Evolutionary conservation across 73 alveolate genomes (phyloP), one percentile per base, ranked within the genome.

Genomic region (Stentor coeruleus): DNA sequence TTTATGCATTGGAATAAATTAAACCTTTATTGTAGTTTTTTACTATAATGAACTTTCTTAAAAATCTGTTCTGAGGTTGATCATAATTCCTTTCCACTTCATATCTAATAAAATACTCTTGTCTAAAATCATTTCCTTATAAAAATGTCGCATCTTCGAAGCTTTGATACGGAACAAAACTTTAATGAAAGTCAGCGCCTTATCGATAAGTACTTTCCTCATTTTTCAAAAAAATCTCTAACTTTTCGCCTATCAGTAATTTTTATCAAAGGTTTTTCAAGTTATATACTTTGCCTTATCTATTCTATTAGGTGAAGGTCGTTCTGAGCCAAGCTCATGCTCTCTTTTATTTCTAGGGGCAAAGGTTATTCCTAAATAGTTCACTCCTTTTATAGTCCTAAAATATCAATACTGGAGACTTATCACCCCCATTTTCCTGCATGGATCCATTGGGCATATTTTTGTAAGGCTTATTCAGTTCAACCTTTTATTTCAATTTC

Each of bases 291-390:
- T 66, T 20, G 49, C 1, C 42, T 66, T 66, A 26, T 20, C 37
- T 26, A 14, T 66, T 1, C 39, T 66, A 20, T 66, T 20, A 66
- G 39, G 66, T 49, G 66, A 20, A 49, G 66, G 20, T 20, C 66
- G 28, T 1, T 20, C 1, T 33, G 39, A 66, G 41, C 79, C 79
- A 0, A 26, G 49, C 15, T 28, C 37, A 66, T 66, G 79, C 39
- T 14, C 79, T 33, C 33, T 66, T 14, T 66, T 20, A 20, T 1
- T 31, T 20, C 33, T 66, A 20, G 79, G 79, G 39, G 79, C 79
- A 66, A 66, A 66, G 79, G 79, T 66, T 20, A 66, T 15, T 20
- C 33, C 1, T 66, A 66, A 20, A 14, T 66, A 66, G 79, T 66
- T 20, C 41, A 66, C 79, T 0, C 79, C 79, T 20, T 33, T 31